Evolutionary conservation across 2,329 filamentous ascomycete species (phyloP), one percentile per base, ranked within the genome.

Genomic region (Ophiostoma sp.): DNA sequence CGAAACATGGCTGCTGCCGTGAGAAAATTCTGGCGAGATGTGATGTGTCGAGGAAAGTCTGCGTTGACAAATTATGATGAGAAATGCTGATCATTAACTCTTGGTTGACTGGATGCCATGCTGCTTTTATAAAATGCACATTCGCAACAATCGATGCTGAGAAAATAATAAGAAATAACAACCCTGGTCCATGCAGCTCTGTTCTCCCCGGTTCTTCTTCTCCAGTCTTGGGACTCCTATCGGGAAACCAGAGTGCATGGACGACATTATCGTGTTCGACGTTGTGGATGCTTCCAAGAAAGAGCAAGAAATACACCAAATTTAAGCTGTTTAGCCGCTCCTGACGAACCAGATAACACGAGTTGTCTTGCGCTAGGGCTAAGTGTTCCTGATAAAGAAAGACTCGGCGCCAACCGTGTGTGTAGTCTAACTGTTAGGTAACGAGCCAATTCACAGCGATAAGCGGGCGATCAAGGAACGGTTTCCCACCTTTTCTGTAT

Each of bases 321-420:
- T 48, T 61, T 11, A 61, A n/a, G 50, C 50, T 45, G 36, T 70
- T 70, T 61, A 70, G 55, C 69, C 33, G 69, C 52, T 19, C 15
- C 17, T n/a, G 19, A 28, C 64, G 64, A 69, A 69, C 52, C 64
- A 69, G 64, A 69, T 52, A 52, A 69, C 64, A 69, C 64, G 42
- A n/a, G 28, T n/a, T 48, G 8, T 11, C 15, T 3, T 3, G 63
- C 42, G 25, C 42, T 42, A 68, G 39, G 25, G 2, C 64, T 25
- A 52, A 36, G 42, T 28, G 42, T 69, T 22, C 28, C 28, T 69
- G 64, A 69, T 69, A 69, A 68, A 50, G 64, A 31, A 28, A 25
- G 45, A 31, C 22, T n/a, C 42, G 64, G 64, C 45, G 64, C 19
- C 64, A 22, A 22, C 28, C 19, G 28, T 48, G 11, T 48, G 42